phyloP scores from a whole-genome alignment of 2,329 filamentous ascomycete genomes.

The Penicillium sp. region DNA sequence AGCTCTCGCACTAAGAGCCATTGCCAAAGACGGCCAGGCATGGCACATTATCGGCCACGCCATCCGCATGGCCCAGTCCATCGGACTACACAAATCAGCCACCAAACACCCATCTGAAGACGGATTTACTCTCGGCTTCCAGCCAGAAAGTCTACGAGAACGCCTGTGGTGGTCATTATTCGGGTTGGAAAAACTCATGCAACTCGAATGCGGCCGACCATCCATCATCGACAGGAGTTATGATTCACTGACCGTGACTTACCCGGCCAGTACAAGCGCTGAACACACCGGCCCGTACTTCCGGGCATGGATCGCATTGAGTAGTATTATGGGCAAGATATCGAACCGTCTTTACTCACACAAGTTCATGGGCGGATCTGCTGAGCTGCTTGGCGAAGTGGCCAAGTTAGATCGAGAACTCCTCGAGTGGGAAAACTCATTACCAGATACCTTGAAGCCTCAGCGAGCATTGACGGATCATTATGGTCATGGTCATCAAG shows the following conservation, averaged over 20 bases:
- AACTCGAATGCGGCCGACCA: not conserved
- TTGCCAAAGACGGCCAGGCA: conserved; percentile 2
- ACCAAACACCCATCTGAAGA: not conserved
- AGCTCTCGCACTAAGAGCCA: not conserved
- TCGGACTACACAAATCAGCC: not conserved
- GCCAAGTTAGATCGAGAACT: conserved; percentile 4
- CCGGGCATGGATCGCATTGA: conserved; percentile 5
- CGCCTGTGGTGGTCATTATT: conserved; percentile 6
- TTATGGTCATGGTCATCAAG: not conserved
- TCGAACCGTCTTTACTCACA: conserved; percentile 11
- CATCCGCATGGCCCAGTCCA: conserved; percentile 2
- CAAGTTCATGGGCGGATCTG: conserved; percentile 10
- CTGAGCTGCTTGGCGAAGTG: conserved; percentile 9
- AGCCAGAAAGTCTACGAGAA: not conserved
- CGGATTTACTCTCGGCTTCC: not conserved
- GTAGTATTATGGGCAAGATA: conserved; percentile 11
- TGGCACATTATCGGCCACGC: conserved; percentile 3
- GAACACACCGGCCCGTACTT: not conserved
- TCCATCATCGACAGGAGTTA: conserved; percentile 3
- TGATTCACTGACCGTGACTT: not conserved
- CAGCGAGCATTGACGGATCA: not conserved
- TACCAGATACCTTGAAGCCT: not conserved
- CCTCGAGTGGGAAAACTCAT: not conserved
- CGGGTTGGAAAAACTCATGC: conserved; percentile 5
- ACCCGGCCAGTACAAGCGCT: not conserved